Evolutionary conservation across 2,329 filamentous ascomycete genomes (phyloP).

Genomic region (Tolypocladium album): DNA sequence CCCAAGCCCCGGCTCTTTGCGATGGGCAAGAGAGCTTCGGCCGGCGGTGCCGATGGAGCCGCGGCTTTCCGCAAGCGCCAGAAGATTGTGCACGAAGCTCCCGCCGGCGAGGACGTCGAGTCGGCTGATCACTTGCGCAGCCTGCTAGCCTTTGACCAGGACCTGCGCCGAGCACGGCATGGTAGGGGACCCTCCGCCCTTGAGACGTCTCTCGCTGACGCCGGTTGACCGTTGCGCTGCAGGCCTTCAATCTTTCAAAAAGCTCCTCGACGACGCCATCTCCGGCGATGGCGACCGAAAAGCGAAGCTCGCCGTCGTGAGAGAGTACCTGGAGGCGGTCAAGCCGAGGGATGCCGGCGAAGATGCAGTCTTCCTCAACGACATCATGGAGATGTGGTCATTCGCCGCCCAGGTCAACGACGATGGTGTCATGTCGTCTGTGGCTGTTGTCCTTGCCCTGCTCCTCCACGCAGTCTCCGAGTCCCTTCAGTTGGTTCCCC

Average conservation of each 20-base stretch:
- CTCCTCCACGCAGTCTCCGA: slow-evolving; percentile 69
- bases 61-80: slow-evolving; percentile 39
- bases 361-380: slow-evolving; percentile 54
- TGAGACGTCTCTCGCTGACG: not conserved
- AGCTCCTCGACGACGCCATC: slow-evolving; percentile 57
- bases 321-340: slow-evolving; percentile 54
- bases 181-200: slow-evolving; percentile 27
- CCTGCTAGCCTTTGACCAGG: slow-evolving; percentile 61
- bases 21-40: slow-evolving; percentile 35
- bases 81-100: slow-evolving; percentile 44
- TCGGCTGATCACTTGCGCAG: slow-evolving; percentile 57
- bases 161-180: slow-evolving; percentile 55
- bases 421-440: slow-evolving; percentile 69
- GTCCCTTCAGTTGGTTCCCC: slow-evolving; percentile 61
- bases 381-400: slow-evolving; percentile 82
- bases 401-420: slow-evolving; percentile 72
- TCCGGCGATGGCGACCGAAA: slow-evolving; percentile 31
- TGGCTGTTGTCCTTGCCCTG: slow-evolving; percentile 71
- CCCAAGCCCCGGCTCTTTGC: not conserved
- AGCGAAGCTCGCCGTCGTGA: slow-evolving; percentile 46
- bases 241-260: slow-evolving; percentile 61
- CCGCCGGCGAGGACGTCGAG: slow-evolving; percentile 50
- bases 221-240: not conserved
- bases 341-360: slow-evolving; percentile 33
- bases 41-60: slow-evolving; percentile 26